Conservation (phyloP, 2,329 filamentous ascomycete species). For the Claviceps sorghi region DNA sequence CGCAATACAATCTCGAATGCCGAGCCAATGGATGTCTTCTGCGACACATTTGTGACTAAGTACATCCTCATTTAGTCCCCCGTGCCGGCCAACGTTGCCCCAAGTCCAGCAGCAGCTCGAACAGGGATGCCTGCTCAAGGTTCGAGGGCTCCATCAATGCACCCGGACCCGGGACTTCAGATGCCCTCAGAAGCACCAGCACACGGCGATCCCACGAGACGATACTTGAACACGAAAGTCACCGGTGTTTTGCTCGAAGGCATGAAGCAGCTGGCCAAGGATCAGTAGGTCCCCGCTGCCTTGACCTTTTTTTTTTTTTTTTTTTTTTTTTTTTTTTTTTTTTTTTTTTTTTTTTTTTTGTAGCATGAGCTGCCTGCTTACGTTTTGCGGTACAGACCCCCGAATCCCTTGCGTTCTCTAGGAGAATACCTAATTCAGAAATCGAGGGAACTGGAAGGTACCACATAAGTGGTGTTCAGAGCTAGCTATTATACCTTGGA, state of each 20-base stretch:
- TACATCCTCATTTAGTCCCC: constrained; percentile 17
- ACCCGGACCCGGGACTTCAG: constrained; percentile 36
- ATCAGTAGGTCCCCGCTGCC: constrained; percentile 43
- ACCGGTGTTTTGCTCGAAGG: constrained; percentile 55
- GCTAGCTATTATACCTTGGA: background rate
- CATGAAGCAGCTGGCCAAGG: constrained; percentile 57
- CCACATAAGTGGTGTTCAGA: background rate
- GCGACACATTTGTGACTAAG: background rate
- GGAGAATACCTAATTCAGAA: constrained; percentile 57
- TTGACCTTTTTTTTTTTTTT: background rate
- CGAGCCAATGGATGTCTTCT: background rate
- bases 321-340: background rate
- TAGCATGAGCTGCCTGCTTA: background rate
- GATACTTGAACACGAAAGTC: constrained; percentile 58
- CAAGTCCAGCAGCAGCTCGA: constrained; percentile 28
- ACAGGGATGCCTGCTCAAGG: constrained; percentile 35
- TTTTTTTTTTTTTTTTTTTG: background rate
- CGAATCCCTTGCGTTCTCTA: constrained; percentile 52
- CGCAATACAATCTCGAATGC: constrained; percentile 3
- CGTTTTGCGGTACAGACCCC: constrained; percentile 31
- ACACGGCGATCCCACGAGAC: constrained; percentile 54
- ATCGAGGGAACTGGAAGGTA: constrained; percentile 47
- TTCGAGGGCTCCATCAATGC: constrained; percentile 42
- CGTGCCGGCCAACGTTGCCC: constrained; percentile 20
- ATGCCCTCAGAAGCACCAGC: constrained; percentile 45